Conservation (phyloP, 257 asterid species). For the Jacaranda mimosifolia region DNA sequence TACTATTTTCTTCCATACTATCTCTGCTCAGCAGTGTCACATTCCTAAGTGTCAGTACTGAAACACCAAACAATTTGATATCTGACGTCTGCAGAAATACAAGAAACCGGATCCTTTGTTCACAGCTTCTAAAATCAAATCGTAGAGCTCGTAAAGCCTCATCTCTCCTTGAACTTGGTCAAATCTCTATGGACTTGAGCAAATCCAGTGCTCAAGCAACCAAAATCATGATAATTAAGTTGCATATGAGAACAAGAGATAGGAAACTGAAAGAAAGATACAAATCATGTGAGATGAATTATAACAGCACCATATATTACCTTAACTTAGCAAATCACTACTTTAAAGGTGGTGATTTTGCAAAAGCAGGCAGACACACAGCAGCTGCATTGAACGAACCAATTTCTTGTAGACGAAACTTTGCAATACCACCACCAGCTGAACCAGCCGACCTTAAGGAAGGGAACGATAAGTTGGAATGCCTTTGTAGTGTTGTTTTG, state of each 20-base stretch:
- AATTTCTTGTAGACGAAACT: constrained; percentile 24
- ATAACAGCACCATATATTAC: constrained; percentile 21
- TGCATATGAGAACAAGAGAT: neutral
- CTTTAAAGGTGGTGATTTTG: constrained; percentile 19
- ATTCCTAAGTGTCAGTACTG: neutral
- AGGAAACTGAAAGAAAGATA: constrained; percentile 18
- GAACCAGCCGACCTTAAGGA: constrained; percentile 18
- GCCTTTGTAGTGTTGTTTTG: constrained; percentile 35
- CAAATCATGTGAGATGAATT: constrained; percentile 22
- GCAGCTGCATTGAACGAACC: constrained; percentile 37
- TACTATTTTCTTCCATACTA: neutral
- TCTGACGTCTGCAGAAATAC: constrained; percentile 31
- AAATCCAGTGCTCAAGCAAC: constrained; percentile 31
- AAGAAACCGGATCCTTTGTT: constrained; percentile 21
- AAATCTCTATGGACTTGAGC: constrained; percentile 27
- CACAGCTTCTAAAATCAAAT: constrained; percentile 12
- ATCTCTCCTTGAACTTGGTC: constrained; percentile 22
- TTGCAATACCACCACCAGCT: neutral
- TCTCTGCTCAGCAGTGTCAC: neutral
- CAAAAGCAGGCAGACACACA: neutral
- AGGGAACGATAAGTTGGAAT: constrained; percentile 35
- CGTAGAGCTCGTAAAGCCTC: constrained; percentile 25
- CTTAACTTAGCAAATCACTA: constrained; percentile 11
- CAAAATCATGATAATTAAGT: constrained; percentile 8
- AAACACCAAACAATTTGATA: constrained; percentile 19